Conservation (phyloP, 2,329 filamentous ascomycete species). For the Lasiodiplodia theobromae region DNA sequence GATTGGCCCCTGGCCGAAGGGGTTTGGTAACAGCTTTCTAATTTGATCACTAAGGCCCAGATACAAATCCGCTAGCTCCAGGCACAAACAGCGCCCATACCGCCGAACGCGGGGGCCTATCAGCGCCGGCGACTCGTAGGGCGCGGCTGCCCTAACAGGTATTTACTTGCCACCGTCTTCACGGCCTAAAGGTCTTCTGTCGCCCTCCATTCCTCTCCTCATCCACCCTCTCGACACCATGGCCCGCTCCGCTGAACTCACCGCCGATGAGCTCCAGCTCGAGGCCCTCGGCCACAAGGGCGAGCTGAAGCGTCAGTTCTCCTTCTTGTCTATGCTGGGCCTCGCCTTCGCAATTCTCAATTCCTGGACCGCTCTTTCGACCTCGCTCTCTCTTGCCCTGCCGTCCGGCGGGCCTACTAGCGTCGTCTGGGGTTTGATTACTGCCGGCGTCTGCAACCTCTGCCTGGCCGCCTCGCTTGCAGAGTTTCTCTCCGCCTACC, state of each 20-base stretch:
- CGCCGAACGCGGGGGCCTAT: slow-evolving; percentile 29
- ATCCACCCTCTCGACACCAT: slow-evolving; percentile 12
- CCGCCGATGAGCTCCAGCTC: slow-evolving; percentile 45
- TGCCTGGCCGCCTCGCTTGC: slow-evolving; percentile 73
- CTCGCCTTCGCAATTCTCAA: slow-evolving; percentile 70
- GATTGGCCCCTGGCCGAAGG: slow-evolving; percentile 4
- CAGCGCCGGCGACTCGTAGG: neutral
- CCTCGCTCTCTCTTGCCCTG: slow-evolving; percentile 66
- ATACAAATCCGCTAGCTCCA: slow-evolving; percentile 27
- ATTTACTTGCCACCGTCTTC: slow-evolving; percentile 20
- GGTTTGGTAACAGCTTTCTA: slow-evolving; percentile 29
- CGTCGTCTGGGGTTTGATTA: slow-evolving; percentile 73
- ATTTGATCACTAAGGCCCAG: slow-evolving; percentile 28
- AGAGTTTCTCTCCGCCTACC: slow-evolving; percentile 73
- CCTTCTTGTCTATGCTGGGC: slow-evolving; percentile 65
- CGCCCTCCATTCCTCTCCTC: neutral
- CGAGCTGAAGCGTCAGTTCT: slow-evolving; percentile 66
- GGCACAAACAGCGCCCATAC: slow-evolving; percentile 28
- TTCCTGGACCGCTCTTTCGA: slow-evolving; percentile 67
- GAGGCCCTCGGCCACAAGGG: slow-evolving; percentile 62
- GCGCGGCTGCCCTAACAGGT: slow-evolving; percentile 1
- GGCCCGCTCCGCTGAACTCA: slow-evolving; percentile 14
- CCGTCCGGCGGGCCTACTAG: slow-evolving; percentile 74
- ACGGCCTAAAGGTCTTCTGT: neutral
- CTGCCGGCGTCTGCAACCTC: slow-evolving; percentile 68